Base-by-base conservation (phyloP, 2,329 filamentous ascomycete genomes). In the Fusarium chaquense region DNA sequence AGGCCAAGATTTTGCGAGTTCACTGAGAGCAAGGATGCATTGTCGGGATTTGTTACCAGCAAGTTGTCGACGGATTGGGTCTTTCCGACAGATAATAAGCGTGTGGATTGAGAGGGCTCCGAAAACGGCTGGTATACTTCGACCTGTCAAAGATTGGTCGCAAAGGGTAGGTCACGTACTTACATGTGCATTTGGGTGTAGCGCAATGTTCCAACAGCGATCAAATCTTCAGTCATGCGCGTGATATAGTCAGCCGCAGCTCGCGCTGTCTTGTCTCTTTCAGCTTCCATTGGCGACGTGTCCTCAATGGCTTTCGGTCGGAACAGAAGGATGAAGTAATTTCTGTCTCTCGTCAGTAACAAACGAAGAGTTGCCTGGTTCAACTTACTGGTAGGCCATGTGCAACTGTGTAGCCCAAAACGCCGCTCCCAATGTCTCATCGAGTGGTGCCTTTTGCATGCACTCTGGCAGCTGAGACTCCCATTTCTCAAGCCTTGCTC, bases 11-110 rank as follows among this genome's bases (percentile, higher is more conserved):
- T 73, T 73, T 11, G 70, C 56, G 5, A 73, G 44, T 11, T 73
- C 70, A 0, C 61, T 58, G 2, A 73, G 40, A 0, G 70, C 70
- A 3, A 73, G 58, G 6, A 73, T 73, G n/a, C 70, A 73, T 41
- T 73, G 70, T 0, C 70, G 65, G 5, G 70, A 71, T 28, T 73
- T 73, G 22, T 73, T 73, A 2, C 67, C 70, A 2, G 70, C 70
- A 1, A 73, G 11, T 24, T 73, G 70, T 10, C 70, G 59, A 0
- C 53, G 65, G 2, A 73, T 61, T 0, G 65, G 44, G 2, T 71
- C 59, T 4, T 65, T 73, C 12, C 58, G 58, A 12, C 70, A 65
- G 8, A 73, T 69, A 2, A 67, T 68, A 2, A 73, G 50, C 0
- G 70, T 71, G 30, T 73, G 68, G 10, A 73, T 73, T 0, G 70